Percentiles rank a stretch among this genome's conserved stretches.
phyloP scores from a whole-genome alignment of 2,329 filamentous ascomycete genomes.

The Claviceps purpurea region DNA sequence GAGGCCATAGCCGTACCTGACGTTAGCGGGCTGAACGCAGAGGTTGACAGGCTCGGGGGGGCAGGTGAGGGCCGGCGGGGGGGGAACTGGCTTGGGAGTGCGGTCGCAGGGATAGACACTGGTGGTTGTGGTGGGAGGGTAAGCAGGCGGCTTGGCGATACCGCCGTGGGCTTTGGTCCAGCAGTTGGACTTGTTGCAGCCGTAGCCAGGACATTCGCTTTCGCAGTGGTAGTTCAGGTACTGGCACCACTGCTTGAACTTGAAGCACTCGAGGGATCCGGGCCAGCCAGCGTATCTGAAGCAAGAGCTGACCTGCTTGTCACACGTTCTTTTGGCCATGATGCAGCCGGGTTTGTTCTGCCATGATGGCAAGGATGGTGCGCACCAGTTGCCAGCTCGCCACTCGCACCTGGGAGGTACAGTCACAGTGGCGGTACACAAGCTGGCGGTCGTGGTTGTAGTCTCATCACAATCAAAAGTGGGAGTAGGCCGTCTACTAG shows the following conservation, averaged over 20 bases:
- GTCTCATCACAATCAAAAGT: conserved; percentile 6
- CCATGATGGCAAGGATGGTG: conserved; percentile 35
- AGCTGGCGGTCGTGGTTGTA: conserved; percentile 16
- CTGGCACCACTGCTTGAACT: conserved; percentile 37
- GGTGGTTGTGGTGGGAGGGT: conserved; percentile 17
- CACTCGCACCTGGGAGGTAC: conserved; percentile 38
- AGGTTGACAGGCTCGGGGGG: conserved; percentile 36
- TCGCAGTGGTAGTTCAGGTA: conserved; percentile 31
- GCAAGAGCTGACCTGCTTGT: conserved; percentile 35
- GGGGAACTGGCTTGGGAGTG: conserved; percentile 16
- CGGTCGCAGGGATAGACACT: conserved; percentile 21
- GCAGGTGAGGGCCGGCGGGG: conserved; percentile 20
- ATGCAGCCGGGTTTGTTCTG: conserved; percentile 28
- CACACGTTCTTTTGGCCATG: conserved; percentile 29
- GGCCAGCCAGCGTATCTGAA: conserved; percentile 39
- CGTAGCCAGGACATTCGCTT: conserved; percentile 20
- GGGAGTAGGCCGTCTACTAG: not conserved
- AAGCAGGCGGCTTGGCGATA: conserved; percentile 17
- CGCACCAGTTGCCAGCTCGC: conserved; percentile 41
- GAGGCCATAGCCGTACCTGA: conserved; percentile 53
- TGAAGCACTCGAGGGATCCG: conserved; percentile 33
- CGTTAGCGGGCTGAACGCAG: conserved; percentile 39
- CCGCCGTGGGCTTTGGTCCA: conserved; percentile 27
- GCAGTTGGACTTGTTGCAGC: conserved; percentile 30
- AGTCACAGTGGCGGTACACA: conserved; percentile 34